These are phyloP conservation scores for Dioscorea zingiberensis DNA, from an alignment of 106 monocot genomes.

Conservation along the genomic window DNA sequence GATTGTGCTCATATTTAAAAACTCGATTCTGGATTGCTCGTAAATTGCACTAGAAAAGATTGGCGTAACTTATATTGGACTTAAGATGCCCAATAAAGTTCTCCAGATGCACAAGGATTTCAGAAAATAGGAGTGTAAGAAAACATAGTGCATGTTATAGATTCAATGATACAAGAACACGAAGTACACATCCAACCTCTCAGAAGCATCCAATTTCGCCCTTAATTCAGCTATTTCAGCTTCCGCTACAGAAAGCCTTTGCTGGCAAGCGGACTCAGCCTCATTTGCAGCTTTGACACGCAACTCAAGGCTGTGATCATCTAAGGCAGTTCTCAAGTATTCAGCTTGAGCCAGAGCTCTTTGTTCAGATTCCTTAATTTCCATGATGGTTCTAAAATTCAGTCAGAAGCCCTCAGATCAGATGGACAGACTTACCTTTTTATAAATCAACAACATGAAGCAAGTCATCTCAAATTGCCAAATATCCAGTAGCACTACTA, in stretches of 20 bases:
- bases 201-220: constrained; percentile 68
- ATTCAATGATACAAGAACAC: too few species aligned
- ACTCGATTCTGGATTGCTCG: too few species aligned
- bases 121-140: background rate
- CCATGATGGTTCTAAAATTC: constrained; percentile 52
- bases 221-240: constrained; percentile 64
- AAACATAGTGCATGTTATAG: background rate
- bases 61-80: too few species aligned
- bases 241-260: constrained; percentile 76
- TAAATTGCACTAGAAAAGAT: too few species aligned
- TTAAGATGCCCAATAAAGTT: too few species aligned
- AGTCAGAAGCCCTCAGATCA: background rate
- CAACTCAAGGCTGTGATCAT: constrained; percentile 84
- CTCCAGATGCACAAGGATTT: too few species aligned
- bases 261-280: constrained; percentile 84
- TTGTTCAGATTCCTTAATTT: constrained; percentile 85
- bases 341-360: constrained; percentile 75
- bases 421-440: too few species aligned
- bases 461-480: too few species aligned
- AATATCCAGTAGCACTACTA: too few species aligned
- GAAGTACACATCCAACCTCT: constrained; percentile 42
- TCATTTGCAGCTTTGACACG: constrained; percentile 97
- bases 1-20: too few species aligned
- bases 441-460: too few species aligned
- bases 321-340: constrained; percentile 45